These are phyloP conservation scores for Hygrophorus russula DNA, from an alignment of 768 basidiomycete species.

Conservation along the genomic window DNA sequence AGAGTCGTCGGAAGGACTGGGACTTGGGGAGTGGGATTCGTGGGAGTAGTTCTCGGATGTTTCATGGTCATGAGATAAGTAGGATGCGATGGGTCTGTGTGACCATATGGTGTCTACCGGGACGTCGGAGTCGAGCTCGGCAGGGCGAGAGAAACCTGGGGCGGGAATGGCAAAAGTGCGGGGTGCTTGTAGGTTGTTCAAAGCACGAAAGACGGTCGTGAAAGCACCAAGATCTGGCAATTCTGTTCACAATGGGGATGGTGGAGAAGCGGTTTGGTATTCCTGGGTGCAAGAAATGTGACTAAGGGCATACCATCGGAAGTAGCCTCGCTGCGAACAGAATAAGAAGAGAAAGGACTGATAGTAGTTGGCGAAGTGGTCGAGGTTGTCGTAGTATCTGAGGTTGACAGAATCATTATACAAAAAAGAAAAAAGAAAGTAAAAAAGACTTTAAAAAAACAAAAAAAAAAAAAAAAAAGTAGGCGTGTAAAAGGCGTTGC, in stretches of 20 bases:
- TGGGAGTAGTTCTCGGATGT: background rate
- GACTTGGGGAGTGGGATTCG: background rate
- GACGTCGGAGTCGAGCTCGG: background rate
- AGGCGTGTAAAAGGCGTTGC: conserved; percentile 5
- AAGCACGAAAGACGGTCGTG: conserved; percentile 4
- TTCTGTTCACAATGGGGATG: conserved; percentile 1
- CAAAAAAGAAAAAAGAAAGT: background rate
- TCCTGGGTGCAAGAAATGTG: background rate
- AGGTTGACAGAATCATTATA: conserved; percentile 5
- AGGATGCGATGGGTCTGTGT: conserved; percentile 6
- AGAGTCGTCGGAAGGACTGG: background rate
- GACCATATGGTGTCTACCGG: conserved; percentile 3
- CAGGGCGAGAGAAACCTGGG: background rate
- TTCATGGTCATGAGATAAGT: background rate
- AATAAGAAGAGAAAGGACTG: conserved; percentile 10
- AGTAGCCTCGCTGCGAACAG: conserved; percentile 7
- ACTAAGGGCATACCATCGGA: conserved; percentile 4
- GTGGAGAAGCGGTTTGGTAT: background rate
- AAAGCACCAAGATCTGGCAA: conserved; percentile 7
- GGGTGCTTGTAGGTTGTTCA: conserved; percentile 3
- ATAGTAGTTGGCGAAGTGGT: conserved; percentile 7
- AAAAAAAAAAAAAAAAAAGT: background rate
- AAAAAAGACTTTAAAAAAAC: background rate
- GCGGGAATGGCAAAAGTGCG: conserved; percentile 1
- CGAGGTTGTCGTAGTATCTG: conserved; percentile 3